phyloP scores from a whole-genome alignment of 306 rosid genomes.

The Gastrolobium bilobum region DNA sequence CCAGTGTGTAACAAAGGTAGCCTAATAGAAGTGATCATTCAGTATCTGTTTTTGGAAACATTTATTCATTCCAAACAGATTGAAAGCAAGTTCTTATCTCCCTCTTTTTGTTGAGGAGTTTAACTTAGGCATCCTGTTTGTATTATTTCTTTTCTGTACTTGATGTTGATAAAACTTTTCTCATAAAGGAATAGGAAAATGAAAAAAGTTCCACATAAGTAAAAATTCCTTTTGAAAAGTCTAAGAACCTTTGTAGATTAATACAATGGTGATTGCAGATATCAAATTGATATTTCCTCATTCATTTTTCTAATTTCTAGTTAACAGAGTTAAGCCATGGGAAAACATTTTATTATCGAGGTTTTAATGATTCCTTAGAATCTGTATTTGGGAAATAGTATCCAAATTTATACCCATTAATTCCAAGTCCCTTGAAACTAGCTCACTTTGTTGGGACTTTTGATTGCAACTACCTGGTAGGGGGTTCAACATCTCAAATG shows the following conservation, averaged over 20 bases:
- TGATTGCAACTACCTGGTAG: background rate
- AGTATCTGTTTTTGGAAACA: background rate
- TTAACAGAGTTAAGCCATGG: background rate
- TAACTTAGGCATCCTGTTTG: background rate
- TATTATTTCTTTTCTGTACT: background rate
- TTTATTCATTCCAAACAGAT: background rate
- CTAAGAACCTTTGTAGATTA: background rate
- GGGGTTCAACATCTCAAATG: background rate
- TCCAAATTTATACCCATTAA: background rate
- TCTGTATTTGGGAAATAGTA: background rate
- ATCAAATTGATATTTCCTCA: background rate
- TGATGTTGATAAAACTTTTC: background rate
- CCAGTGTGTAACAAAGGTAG: background rate
- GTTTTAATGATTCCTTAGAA: background rate
- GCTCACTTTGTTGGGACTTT: background rate
- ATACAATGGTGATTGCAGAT: background rate
- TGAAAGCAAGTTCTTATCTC: background rate
- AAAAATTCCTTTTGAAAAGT: background rate
- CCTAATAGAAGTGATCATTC: slow-evolving; percentile 3
- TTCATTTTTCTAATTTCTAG: background rate
- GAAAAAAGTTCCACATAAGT: background rate
- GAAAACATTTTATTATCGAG: background rate
- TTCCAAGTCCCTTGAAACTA: background rate
- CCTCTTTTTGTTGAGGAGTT: background rate
- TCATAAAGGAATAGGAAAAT: background rate